Evolutionary conservation across 1,139 yeast genomes (phyloP).

Genomic region (Yamadazyma kanchanaburiensis): DNA sequence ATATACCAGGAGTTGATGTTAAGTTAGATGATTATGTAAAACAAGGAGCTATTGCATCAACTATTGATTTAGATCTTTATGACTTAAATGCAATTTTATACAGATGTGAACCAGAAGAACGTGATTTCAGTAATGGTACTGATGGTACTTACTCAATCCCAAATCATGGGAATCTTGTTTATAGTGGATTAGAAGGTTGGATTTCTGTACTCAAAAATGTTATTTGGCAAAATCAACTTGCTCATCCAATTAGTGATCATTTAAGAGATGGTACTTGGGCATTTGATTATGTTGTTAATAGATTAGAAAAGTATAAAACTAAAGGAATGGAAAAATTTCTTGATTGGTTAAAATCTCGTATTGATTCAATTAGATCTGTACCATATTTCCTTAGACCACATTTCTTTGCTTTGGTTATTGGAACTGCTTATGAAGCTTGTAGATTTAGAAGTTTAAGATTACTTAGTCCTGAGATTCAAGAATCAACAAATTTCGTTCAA

Average conservation of each 20-base stretch:
- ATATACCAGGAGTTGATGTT: constrained; percentile 52
- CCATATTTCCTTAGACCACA: constrained; percentile 86
- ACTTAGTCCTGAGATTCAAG: constrained; percentile 52
- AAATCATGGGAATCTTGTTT: constrained; percentile 64
- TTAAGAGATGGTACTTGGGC: constrained; percentile 89
- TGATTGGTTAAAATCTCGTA: constrained; percentile 67
- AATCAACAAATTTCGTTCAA: constrained; percentile 72
- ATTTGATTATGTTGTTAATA: constrained; percentile 63
- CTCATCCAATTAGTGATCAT: constrained; percentile 80
- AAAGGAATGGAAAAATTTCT: constrained; percentile 50
- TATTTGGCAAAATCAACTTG: constrained; percentile 69
- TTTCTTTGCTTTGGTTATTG: constrained; percentile 76
- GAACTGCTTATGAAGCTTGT: constrained; percentile 80
- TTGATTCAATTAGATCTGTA: constrained; percentile 59
- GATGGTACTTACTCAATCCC: constrained; percentile 79
- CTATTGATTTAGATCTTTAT: constrained; percentile 53
- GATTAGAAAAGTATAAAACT: constrained; percentile 58
- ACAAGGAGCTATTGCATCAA: constrained; percentile 73
- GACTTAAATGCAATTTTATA: constrained; percentile 77
- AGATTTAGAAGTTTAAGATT: constrained; percentile 61
- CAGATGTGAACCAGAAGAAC: constrained; percentile 82
- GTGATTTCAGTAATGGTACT: constrained; percentile 69
- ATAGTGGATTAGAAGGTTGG: constrained; percentile 96
- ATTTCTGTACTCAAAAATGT: constrained; percentile 62
- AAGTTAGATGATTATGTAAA: constrained; percentile 63